A percentile compares a stretch with the other conserved stretches of the same genome.
Conservation (phyloP, 805 yeast genomes). For the Blastobotrys attinorum region DNA sequence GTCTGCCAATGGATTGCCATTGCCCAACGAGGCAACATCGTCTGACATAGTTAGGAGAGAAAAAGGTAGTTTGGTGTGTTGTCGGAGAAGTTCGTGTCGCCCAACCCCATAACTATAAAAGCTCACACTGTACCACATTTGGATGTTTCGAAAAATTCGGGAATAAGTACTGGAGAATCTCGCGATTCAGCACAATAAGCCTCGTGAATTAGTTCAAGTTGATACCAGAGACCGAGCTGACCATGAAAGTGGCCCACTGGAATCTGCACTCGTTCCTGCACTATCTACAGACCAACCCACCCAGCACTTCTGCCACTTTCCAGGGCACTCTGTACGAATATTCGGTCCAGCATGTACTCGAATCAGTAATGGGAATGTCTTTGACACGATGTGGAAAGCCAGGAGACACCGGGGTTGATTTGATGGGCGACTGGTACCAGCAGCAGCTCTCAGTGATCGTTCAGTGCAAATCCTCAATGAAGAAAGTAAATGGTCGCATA, state of each 20-base stretch:
- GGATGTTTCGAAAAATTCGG: too few relatives aligned
- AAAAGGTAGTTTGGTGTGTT: too few relatives aligned
- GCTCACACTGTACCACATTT: too few relatives aligned
- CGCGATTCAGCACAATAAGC: too few relatives aligned
- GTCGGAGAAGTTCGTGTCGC: too few relatives aligned
- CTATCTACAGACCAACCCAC: slow-evolving; percentile 23
- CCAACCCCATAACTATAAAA: too few relatives aligned
- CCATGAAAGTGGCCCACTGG: slow-evolving; percentile 26
- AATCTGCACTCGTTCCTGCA: slow-evolving; percentile 28
- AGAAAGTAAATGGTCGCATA: slow-evolving; percentile 38
- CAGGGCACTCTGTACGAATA: slow-evolving; percentile 51
- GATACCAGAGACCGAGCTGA: too few relatives aligned
- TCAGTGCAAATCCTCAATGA: slow-evolving; percentile 47
- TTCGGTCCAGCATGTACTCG: slow-evolving; percentile 34
- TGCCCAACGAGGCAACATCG: too few relatives aligned
- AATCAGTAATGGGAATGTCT: slow-evolving; percentile 32
- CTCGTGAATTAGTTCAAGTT: too few relatives aligned
- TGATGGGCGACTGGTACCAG: slow-evolving; percentile 42
- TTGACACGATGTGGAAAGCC: slow-evolving; percentile 46
- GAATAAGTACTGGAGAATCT: too few relatives aligned
- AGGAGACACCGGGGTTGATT: slow-evolving; percentile 50
- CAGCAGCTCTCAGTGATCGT: slow-evolving; percentile 32
- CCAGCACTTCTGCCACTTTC: slow-evolving; percentile 42
- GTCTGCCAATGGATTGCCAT: too few relatives aligned
- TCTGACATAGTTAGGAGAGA: too few relatives aligned